A percentile compares a stretch with the other conserved stretches of the same genome.
Conservation (phyloP, 495 filamentous ascomycete species). For the Pyrenula aspistea region DNA sequence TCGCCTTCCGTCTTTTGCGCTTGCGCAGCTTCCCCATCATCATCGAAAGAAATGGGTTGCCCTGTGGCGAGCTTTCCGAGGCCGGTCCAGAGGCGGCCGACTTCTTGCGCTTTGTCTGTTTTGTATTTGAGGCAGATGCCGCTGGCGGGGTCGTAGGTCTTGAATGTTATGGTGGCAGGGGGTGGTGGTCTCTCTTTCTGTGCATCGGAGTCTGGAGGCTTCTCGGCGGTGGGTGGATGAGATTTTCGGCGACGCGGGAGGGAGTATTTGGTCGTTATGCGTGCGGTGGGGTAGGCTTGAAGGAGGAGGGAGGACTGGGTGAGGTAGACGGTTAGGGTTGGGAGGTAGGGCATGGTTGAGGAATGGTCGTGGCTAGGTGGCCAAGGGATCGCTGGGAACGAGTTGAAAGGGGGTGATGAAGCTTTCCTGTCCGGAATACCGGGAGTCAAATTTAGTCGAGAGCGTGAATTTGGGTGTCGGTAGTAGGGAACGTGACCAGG, state of each 20-base stretch:
- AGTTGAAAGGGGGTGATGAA: too few species aligned
- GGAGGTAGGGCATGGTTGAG: background rate
- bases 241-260: background rate
- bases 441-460: too few species aligned
- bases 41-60: conserved; percentile 39
- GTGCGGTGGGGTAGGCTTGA: background rate
- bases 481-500: too few species aligned
- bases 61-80: conserved; percentile 54
- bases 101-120: conserved; percentile 84
- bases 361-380: too few species aligned
- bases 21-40: conserved; percentile 11
- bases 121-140: conserved; percentile 81
- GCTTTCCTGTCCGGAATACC: too few species aligned
- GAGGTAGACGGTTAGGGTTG: background rate
- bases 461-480: too few species aligned
- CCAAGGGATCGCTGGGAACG: too few species aligned
- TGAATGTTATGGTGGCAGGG: conserved; percentile 63
- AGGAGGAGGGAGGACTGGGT: background rate
- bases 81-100: conserved; percentile 63
- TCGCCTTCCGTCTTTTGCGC: conserved; percentile 13
- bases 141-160: conserved; percentile 76
- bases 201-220: background rate
- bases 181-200: conserved; percentile 6
- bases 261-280: conserved; percentile 1
- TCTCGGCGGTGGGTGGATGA: background rate